Percentiles rank a stretch among this genome's conserved stretches.
Conservation (phyloP, 2,329 filamentous ascomycete species). For the Didymella segeticola region DNA sequence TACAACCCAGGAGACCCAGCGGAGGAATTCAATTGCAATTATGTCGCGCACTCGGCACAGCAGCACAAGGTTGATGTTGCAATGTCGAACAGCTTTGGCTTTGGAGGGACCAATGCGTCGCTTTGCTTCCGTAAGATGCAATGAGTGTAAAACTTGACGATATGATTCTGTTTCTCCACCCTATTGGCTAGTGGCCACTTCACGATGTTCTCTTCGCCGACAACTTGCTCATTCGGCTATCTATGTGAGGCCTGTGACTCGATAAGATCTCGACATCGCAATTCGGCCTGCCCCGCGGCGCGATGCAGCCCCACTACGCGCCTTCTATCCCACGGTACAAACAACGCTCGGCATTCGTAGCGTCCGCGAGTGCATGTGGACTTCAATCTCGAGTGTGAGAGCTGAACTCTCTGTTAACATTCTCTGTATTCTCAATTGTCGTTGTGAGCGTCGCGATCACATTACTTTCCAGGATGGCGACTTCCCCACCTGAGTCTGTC, state of each 20-base stretch:
- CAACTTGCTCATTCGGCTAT: neutral
- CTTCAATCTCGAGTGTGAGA: neutral
- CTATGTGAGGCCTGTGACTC: slow-evolving; percentile 2
- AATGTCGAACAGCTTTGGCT: slow-evolving; percentile 95
- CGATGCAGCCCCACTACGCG: slow-evolving; percentile 19
- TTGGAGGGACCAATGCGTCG: slow-evolving; percentile 94
- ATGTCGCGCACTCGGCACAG: slow-evolving; percentile 77
- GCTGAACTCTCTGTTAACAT: neutral
- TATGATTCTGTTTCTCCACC: neutral
- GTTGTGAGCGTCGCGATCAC: neutral
- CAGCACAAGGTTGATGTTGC: slow-evolving; percentile 73
- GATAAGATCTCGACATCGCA: slow-evolving; percentile 24
- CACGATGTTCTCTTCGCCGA: neutral
- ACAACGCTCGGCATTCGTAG: slow-evolving; percentile 10
- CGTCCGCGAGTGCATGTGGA: slow-evolving; percentile 1
- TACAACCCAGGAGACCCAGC: slow-evolving; percentile 65
- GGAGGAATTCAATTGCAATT: slow-evolving; percentile 79
- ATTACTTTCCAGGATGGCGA: neutral
- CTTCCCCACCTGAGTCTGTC: neutral
- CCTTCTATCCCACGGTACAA: slow-evolving; percentile 23
- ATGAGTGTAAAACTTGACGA: slow-evolving; percentile 21
- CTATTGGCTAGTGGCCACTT: neutral
- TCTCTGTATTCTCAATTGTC: neutral
- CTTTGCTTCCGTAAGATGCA: slow-evolving; percentile 71
- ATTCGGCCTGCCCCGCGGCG: slow-evolving; percentile 25